A percentile compares a stretch with the other conserved stretches of the same genome.
These are phyloP conservation scores for Xylariaceae sp. DNA, from an alignment of 2,329 filamentous ascomycete genomes.

Conservation along the genomic window DNA sequence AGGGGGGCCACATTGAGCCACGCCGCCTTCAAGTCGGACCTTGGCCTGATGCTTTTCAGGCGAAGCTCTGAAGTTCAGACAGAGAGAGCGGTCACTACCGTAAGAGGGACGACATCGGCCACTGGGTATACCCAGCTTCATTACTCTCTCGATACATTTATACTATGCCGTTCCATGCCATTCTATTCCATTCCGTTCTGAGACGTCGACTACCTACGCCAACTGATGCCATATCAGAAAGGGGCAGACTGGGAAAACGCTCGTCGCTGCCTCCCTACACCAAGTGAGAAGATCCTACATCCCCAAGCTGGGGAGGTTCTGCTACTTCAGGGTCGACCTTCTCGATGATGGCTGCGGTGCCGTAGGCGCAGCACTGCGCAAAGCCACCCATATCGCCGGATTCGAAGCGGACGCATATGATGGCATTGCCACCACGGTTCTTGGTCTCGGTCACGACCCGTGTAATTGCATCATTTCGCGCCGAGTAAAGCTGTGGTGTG, in stretches of 20 bases:
- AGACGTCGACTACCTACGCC: not conserved
- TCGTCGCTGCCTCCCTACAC: not conserved
- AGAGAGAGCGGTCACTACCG: too few species aligned
- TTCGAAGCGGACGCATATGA: constrained; percentile 56
- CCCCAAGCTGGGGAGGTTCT: constrained; percentile 20
- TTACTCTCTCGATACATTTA: too few species aligned
- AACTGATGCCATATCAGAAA: not conserved
- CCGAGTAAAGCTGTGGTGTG: constrained; percentile 43
- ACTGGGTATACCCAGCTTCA: not conserved
- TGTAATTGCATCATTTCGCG: constrained; percentile 53
- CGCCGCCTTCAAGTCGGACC: too few species aligned
- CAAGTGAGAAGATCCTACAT: not conserved
- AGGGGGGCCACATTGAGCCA: too few species aligned
- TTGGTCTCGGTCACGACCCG: constrained; percentile 53
- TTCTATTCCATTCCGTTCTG: too few species aligned
- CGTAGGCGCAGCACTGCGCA: constrained; percentile 55
- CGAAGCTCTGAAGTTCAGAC: too few species aligned
- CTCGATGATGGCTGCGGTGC: constrained; percentile 53
- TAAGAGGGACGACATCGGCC: too few species aligned
- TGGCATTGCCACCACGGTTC: constrained; percentile 52
- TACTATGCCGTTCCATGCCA: too few species aligned
- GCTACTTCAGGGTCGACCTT: constrained; percentile 39
- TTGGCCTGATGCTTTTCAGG: too few species aligned
- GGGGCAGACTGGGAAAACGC: not conserved
- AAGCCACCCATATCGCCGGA: constrained; percentile 49